These are phyloP conservation scores for Irpex sp. DNA, from an alignment of 1,284 basidiomycete species.

Conservation along the genomic window DNA sequence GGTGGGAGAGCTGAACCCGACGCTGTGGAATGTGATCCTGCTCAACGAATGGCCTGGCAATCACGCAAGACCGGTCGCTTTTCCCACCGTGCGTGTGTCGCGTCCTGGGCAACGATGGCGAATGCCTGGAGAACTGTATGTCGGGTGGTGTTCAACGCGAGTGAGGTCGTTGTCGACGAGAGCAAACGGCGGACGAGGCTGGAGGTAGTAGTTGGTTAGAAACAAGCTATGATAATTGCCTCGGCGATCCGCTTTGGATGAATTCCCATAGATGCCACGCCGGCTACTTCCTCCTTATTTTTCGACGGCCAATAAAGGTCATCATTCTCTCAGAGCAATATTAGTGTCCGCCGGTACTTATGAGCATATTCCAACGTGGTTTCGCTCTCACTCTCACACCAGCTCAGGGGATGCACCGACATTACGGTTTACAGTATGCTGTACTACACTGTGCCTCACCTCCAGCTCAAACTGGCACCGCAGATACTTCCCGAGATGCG, in stretches of 20 bases:
- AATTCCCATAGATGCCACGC: constrained; percentile 10
- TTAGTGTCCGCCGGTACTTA: background rate
- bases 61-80: background rate
- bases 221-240: background rate
- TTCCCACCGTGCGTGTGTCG: background rate
- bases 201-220: background rate
- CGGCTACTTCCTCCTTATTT: constrained; percentile 4
- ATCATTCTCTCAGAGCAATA: background rate
- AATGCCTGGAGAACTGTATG: background rate
- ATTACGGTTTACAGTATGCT: background rate
- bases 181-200: background rate
- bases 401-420: constrained; percentile 2
- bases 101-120: background rate
- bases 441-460: background rate
- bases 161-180: background rate
- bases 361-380: background rate
- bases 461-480: background rate
- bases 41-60: background rate
- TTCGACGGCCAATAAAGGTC: background rate
- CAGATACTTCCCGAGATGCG: no score
- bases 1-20: constrained; percentile 15
- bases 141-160: background rate
- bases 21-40: constrained; percentile 6
- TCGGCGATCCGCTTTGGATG: constrained; percentile 2
- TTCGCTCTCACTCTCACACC: constrained; percentile 4